Base-by-base conservation (phyloP, 1,284 basidiomycete genomes). In the Melanopsichium pennsylvanicum region DNA sequence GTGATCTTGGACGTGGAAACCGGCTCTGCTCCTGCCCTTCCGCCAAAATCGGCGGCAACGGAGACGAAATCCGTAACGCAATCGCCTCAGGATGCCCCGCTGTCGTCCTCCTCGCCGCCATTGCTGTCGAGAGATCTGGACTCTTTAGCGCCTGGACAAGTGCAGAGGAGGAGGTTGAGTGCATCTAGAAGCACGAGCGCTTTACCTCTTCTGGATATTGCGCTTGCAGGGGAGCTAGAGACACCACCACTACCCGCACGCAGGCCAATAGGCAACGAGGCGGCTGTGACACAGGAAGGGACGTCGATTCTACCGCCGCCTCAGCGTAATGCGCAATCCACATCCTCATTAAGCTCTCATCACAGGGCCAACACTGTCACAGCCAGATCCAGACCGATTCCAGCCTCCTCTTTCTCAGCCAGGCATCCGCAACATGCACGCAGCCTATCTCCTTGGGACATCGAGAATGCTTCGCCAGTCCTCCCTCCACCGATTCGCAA, bases 351-450 rank as follows among this genome's bases (percentile, higher is more conserved):
- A 15, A 18, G 37, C 16, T 3, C 45, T 13, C 33, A 32, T 3
- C 64, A 68, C 39, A 46, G 64, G 4, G 36, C 64, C 2, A 45
- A 68, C 13, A 68, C 64, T 12, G 27, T 68, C 49, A 44, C 48
- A 23, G 38, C 54, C 5, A 43, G 57, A 26, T 35, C 64, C 0
- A 61, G 44, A 13, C 58, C 64, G 3, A 54, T 57, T 9, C 54
- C 64, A 1, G 50, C 52, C 12, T 33, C 56, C 2, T 56, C 47
- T 4, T 10, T 37, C 6, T 35, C 51, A 2, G 32, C 62, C 13
- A 43, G 57, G 27, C 39, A 38, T 26, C 26, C 43, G 6, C 21
- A 21, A 11, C 54, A 54, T 26, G 36, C 52, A 15, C 44, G 40
- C 4, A 59, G 22, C 19, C 48, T 63, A 2, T 48, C 54, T 10